Conservation (phyloP, 169 alveolate species). For the Plasmodium inui region DNA sequence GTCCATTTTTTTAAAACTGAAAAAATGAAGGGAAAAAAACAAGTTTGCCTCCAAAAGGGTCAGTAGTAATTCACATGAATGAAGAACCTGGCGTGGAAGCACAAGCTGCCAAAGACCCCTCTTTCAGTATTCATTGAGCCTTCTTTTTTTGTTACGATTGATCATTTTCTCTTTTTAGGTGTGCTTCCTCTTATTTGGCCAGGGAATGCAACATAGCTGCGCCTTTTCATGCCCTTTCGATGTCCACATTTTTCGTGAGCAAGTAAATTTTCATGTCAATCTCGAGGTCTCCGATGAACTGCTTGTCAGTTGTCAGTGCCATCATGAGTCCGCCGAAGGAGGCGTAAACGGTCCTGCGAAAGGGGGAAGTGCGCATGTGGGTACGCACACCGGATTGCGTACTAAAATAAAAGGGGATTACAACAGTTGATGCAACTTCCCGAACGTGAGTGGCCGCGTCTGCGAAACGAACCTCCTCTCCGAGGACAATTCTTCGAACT, state of each 20-base stretch:
- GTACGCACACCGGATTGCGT: neutral
- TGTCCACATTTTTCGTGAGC: constrained; percentile 80
- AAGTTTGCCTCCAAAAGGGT: neutral
- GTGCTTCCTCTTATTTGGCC: neutral
- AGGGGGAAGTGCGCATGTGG: constrained; percentile 14
- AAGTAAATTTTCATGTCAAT: constrained; percentile 92
- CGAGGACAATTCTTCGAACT: constrained; percentile 91
- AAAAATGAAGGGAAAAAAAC: neutral
- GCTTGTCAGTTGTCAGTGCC: constrained; percentile 94
- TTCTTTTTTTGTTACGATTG: neutral
- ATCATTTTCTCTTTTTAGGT: neutral
- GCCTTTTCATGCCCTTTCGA: constrained; percentile 41
- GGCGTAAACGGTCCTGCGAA: constrained; percentile 85
- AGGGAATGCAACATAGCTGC: neutral
- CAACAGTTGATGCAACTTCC: neutral
- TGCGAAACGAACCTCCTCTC: constrained; percentile 85
- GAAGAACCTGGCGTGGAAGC: neutral
- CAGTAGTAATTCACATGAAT: neutral
- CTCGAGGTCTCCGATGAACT: constrained; percentile 91
- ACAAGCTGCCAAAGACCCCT: neutral
- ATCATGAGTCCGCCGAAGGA: constrained; percentile 93
- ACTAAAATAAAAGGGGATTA: constrained; percentile 5
- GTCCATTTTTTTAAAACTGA: neutral
- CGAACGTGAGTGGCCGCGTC: neutral
- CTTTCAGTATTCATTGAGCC: neutral